phyloP scores from a whole-genome alignment of 805 yeast genomes.

The Ogataea angusta region DNA sequence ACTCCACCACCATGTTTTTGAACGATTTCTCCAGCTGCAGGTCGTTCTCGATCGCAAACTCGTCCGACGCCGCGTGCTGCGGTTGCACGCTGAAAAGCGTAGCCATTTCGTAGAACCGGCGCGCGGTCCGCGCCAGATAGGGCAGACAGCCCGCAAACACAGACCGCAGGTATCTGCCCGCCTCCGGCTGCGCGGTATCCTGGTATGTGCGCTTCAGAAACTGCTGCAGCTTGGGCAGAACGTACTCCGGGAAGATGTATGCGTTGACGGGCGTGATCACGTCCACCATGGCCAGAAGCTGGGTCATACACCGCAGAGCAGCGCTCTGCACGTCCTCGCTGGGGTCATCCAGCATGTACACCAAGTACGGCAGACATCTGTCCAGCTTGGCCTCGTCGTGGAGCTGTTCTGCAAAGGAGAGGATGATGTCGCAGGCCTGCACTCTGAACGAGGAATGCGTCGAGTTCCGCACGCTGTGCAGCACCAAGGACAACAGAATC shows the following conservation, averaged over 20 bases:
- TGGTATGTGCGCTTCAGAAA: constrained; percentile 37
- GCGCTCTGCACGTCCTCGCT: constrained; percentile 62
- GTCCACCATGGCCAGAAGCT: constrained; percentile 60
- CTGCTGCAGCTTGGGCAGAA: constrained; percentile 64
- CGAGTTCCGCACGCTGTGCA: constrained; percentile 60
- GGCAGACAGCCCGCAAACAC: constrained; percentile 75
- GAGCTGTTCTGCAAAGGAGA: constrained; percentile 71
- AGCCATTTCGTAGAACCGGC: constrained; percentile 61
- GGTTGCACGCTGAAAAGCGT: constrained; percentile 40
- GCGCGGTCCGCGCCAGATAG: constrained; percentile 60
- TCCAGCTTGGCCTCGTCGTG: constrained; percentile 85
- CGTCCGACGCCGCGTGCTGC: constrained; percentile 31
- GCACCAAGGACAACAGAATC: constrained; percentile 53
- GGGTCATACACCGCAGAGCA: constrained; percentile 65
- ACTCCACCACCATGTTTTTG: constrained; percentile 44
- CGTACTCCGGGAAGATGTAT: constrained; percentile 74
- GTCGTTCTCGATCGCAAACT: constrained; percentile 31
- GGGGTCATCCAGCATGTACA: constrained; percentile 67
- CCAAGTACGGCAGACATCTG: constrained; percentile 76
- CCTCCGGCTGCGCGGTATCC: constrained; percentile 23
- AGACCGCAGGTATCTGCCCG: constrained; percentile 47
- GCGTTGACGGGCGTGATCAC: constrained; percentile 72
- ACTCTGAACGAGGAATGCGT: constrained; percentile 56
- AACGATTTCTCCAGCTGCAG: constrained; percentile 38
- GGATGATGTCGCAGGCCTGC: constrained; percentile 70